Evolutionary conservation across 345 rosid species (phyloP).

Genomic region (Reutealis trisperma): DNA sequence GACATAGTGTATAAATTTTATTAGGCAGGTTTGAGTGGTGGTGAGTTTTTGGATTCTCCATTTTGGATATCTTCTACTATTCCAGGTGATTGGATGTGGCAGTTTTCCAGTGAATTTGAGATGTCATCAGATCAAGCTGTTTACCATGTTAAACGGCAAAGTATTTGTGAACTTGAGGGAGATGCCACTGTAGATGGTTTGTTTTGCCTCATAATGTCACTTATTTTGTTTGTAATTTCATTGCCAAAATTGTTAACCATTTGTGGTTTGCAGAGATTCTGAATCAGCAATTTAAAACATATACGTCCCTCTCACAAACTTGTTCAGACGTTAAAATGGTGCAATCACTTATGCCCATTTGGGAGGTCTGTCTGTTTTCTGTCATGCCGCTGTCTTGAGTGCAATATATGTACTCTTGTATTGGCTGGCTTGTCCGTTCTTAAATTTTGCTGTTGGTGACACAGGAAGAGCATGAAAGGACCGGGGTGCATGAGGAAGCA

Average conservation of each 20-base stretch:
- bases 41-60: constrained; percentile 44
- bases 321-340: constrained; percentile 82
- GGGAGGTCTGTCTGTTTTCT: constrained; percentile 71
- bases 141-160: constrained; percentile 56
- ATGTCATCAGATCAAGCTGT: constrained; percentile 41
- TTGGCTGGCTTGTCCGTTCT: constrained; percentile 19
- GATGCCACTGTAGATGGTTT: constrained; percentile 75
- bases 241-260: constrained; percentile 14
- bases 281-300: constrained; percentile 65
- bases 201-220: constrained; percentile 20
- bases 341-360: constrained; percentile 90
- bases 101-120: constrained; percentile 43
- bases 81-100: constrained; percentile 84
- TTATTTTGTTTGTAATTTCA: constrained; percentile 17
- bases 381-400: constrained; percentile 10
- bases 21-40: constrained; percentile 60
- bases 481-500: constrained; percentile 54
- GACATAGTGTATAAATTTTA: constrained; percentile 29
- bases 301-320: constrained; percentile 74
- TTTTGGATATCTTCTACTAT: constrained; percentile 73
- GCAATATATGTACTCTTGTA: not conserved
- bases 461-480: constrained; percentile 89
- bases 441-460: constrained; percentile 22
- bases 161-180: constrained; percentile 92
- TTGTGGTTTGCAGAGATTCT: constrained; percentile 64